These are phyloP conservation scores for Parmelia sp. DNA, from an alignment of 495 filamentous ascomycete genomes.

Conservation along the genomic window DNA sequence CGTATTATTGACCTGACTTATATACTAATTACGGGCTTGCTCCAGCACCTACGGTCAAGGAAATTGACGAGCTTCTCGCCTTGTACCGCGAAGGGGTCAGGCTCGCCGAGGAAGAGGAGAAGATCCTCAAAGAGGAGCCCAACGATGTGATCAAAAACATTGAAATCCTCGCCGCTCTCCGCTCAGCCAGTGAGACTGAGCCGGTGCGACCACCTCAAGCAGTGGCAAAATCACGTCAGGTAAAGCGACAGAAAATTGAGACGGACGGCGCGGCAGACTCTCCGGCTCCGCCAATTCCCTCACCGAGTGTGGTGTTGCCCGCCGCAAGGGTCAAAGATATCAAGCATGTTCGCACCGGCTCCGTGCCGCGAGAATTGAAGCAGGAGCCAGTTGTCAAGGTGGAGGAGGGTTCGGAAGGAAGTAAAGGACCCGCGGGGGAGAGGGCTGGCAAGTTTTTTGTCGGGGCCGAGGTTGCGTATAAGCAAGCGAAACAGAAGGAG, in stretches of 20 bases:
- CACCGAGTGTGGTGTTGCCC: constrained; percentile 41
- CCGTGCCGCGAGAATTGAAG: constrained; percentile 44
- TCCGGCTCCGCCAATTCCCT: constrained; percentile 46
- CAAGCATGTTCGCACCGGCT: constrained; percentile 45
- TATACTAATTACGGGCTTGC: not conserved
- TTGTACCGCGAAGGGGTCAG: constrained; percentile 59
- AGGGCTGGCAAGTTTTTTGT: constrained; percentile 52
- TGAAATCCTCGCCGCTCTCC: constrained; percentile 54
- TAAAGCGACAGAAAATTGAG: constrained; percentile 56
- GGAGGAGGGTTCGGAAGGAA: constrained; percentile 49
- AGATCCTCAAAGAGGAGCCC: constrained; percentile 51
- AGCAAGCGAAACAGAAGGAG: constrained; percentile 65
- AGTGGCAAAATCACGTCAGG: constrained; percentile 50
- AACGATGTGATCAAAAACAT: constrained; percentile 55
- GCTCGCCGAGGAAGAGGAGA: constrained; percentile 55
- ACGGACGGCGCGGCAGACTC: constrained; percentile 66
- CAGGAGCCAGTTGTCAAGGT: constrained; percentile 43
- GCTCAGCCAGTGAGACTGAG: constrained; percentile 51
- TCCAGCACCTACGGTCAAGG: constrained; percentile 19
- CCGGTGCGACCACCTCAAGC: constrained; percentile 39
- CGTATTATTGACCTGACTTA: not conserved
- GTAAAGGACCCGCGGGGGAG: constrained; percentile 45
- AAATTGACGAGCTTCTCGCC: constrained; percentile 43
- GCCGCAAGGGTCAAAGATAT: constrained; percentile 39
- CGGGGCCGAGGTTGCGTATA: constrained; percentile 80